Conservation (phyloP, 495 filamentous ascomycete genomes). For the Letharia columbiana region DNA sequence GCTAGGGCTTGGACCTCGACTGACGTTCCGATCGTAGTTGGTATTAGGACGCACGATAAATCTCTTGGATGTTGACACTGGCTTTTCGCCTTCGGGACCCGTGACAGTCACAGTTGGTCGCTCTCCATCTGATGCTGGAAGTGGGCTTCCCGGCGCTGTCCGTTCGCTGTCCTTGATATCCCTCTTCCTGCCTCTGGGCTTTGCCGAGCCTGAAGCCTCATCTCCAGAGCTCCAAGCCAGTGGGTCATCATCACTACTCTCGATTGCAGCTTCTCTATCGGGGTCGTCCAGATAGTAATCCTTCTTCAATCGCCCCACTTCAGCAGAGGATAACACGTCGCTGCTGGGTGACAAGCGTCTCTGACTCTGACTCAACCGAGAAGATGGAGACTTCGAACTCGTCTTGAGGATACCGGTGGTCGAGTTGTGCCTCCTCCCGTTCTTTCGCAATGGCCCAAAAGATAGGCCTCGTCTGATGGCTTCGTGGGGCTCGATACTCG, state of each 20-base stretch:
- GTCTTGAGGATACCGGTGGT: conserved; percentile 40
- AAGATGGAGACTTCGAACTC: conserved; percentile 55
- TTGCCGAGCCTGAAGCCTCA: conserved; percentile 32
- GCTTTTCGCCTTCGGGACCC: conserved; percentile 48
- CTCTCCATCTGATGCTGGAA: conserved; percentile 20
- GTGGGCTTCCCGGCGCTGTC: conserved; percentile 14
- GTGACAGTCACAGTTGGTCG: conserved; percentile 56
- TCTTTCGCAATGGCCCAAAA: conserved; percentile 12
- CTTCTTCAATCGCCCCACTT: conserved; percentile 59
- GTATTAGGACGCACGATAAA: conserved; percentile 70
- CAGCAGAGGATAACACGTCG: conserved; percentile 30
- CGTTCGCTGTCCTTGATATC: neutral
- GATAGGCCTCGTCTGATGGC: conserved; percentile 22
- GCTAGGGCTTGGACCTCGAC: conserved; percentile 65
- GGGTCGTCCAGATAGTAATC: conserved; percentile 58
- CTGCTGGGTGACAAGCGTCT: conserved; percentile 49
- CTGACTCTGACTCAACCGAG: conserved; percentile 41
- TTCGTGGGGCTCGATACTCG: conserved; percentile 6
- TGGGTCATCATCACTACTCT: conserved; percentile 44
- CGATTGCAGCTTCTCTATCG: conserved; percentile 43
- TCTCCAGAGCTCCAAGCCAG: conserved; percentile 40
- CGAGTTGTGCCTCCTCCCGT: conserved; percentile 42
- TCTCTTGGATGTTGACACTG: conserved; percentile 41
- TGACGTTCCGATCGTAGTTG: conserved; percentile 63
- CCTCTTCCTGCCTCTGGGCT: conserved; percentile 29